A percentile compares a stretch with the other conserved stretches of the same genome.
Evolutionary conservation across 1,139 yeast species (phyloP).

Genomic region (Debaryomycetaceae sp.): DNA sequence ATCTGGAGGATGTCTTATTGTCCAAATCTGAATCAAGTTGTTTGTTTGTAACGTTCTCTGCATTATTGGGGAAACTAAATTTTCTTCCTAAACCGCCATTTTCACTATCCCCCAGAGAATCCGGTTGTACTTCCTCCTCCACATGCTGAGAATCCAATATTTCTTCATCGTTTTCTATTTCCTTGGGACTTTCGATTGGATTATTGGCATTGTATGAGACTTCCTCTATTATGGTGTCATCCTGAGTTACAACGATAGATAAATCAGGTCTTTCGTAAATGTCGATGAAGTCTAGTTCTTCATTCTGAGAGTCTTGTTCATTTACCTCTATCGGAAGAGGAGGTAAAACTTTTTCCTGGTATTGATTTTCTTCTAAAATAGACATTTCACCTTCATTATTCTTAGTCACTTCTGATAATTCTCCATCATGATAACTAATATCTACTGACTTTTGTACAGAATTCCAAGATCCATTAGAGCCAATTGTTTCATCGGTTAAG

Average conservation of each 20-base stretch:
- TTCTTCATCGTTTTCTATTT: not conserved
- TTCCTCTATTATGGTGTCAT: not conserved
- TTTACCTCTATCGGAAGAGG: not conserved
- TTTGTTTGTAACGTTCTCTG: slow-evolving; percentile 32
- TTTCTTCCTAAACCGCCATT: slow-evolving; percentile 34
- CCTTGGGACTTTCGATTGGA: not conserved
- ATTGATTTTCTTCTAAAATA: too few relatives aligned
- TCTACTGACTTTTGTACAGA: slow-evolving; percentile 36
- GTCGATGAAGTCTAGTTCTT: not conserved
- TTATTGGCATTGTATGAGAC: not conserved
- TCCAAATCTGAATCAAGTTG: slow-evolving; percentile 14
- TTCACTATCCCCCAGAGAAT: slow-evolving; percentile 13
- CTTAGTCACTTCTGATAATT: not conserved
- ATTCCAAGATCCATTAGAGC: slow-evolving; percentile 26
- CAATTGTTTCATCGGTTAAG: slow-evolving; percentile 1
- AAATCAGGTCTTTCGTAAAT: not conserved
- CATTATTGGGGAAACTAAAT: slow-evolving; percentile 40
- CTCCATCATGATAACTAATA: slow-evolving; percentile 16
- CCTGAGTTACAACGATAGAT: not conserved
- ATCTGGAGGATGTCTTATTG: slow-evolving; percentile 5
- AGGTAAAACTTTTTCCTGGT: not conserved
- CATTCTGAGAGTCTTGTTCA: not conserved
- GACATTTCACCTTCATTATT: not conserved
- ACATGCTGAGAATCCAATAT: not conserved
- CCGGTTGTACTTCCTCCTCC: not conserved